Percentiles rank a stretch among this genome's conserved stretches.
phyloP scores from a whole-genome alignment of 495 filamentous ascomycete genomes.

The Sabuloglossum arenarium region DNA sequence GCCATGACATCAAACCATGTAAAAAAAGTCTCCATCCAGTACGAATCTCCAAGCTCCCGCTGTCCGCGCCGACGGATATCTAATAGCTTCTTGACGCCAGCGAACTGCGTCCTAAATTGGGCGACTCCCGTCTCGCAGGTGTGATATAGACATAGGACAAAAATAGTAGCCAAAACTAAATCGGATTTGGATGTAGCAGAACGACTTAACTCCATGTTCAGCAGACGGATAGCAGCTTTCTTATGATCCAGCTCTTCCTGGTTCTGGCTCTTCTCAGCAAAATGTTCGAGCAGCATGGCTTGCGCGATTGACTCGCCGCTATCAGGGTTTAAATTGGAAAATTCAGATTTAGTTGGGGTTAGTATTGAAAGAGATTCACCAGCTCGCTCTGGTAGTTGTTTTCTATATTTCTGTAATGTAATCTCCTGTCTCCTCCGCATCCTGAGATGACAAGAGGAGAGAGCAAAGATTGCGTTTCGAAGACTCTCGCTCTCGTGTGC shows the following conservation, averaged over 20 bases:
- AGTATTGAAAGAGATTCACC: background rate
- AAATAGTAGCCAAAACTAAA: slow-evolving; percentile 68
- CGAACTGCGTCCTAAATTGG: slow-evolving; percentile 84
- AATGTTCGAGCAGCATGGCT: slow-evolving; percentile 13
- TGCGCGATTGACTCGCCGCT: slow-evolving; percentile 2
- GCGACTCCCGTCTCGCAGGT: slow-evolving; percentile 83
- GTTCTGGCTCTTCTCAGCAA: slow-evolving; percentile 17
- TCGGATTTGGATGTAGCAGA: slow-evolving; percentile 54
- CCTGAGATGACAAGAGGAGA: slow-evolving; percentile 64
- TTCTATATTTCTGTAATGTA: background rate
- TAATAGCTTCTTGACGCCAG: slow-evolving; percentile 82
- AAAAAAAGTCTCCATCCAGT: slow-evolving; percentile 91
- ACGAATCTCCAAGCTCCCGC: slow-evolving; percentile 38
- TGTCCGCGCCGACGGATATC: background rate
- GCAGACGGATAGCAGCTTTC: slow-evolving; percentile 52
- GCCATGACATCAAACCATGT: slow-evolving; percentile 94
- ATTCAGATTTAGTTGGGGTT: background rate
- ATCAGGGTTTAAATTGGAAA: slow-evolving; percentile 4
- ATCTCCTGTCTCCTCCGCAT: slow-evolving; percentile 15
- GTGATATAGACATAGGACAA: slow-evolving; percentile 80
- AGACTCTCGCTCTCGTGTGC: slow-evolving; percentile 60
- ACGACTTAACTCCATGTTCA: slow-evolving; percentile 69
- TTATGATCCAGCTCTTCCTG: slow-evolving; percentile 73
- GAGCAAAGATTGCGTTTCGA: slow-evolving; percentile 79
- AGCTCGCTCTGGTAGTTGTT: background rate